Percentiles rank a stretch among this genome's conserved stretches.
Evolutionary conservation across 331 rosid species (phyloP).

Genomic region (Dryas integrifolia): DNA sequence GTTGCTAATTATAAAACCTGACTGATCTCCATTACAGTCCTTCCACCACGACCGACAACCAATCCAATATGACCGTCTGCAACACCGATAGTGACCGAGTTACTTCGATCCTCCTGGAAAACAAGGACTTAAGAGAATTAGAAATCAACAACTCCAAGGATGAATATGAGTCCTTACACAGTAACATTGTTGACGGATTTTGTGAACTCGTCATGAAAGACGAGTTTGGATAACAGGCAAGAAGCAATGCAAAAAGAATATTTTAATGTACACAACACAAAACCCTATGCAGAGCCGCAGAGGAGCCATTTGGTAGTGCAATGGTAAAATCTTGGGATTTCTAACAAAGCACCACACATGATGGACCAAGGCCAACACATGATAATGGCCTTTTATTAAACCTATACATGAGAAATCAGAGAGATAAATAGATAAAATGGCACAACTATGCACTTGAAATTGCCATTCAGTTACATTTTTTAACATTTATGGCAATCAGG

Average conservation of each 20-base stretch:
- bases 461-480: background rate
- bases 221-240: background rate
- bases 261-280: background rate
- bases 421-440: background rate
- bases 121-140: slow-evolving; percentile 13
- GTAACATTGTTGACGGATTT: background rate
- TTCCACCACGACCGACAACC: slow-evolving; percentile 99
- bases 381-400: background rate
- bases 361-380: background rate
- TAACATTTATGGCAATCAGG: background rate
- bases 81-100: slow-evolving; percentile 83
- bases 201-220: background rate
- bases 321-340: background rate
- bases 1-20: slow-evolving; percentile 57
- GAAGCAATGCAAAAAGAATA: background rate
- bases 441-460: background rate
- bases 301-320: background rate
- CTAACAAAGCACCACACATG: background rate
- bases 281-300: background rate
- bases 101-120: slow-evolving; percentile 81
- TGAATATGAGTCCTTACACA: background rate
- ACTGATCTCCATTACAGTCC: slow-evolving; percentile 83
- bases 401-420: background rate
- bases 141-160: background rate
- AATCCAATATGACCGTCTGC: slow-evolving; percentile 90